Conservation (phyloP, 345 rosid species). For the Pistacia integerrima region DNA sequence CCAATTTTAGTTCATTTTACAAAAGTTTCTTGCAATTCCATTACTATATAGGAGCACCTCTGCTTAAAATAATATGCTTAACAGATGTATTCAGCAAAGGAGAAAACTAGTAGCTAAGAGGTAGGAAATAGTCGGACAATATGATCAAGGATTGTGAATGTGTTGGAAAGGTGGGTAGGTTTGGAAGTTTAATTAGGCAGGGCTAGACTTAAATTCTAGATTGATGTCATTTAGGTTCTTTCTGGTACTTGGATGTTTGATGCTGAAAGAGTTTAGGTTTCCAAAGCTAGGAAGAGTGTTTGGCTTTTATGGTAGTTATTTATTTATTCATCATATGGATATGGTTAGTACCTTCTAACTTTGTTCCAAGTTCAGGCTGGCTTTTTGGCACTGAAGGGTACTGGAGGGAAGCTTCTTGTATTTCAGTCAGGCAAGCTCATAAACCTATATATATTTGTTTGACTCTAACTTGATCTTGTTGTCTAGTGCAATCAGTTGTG, state of each 20-base stretch:
- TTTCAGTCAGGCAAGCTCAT: slow-evolving; percentile 81
- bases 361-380: slow-evolving; percentile 58
- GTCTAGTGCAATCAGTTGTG: not conserved
- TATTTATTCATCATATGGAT: not conserved
- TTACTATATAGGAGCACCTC: not conserved
- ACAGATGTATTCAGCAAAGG: not conserved
- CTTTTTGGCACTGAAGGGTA: slow-evolving; percentile 83
- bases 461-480: not conserved
- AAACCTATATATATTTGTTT: not conserved
- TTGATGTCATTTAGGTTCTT: not conserved
- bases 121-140: not conserved
- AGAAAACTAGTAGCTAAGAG: not conserved
- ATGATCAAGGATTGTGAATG: not conserved
- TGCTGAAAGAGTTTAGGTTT: not conserved
- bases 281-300: not conserved
- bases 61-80: not conserved
- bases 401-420: slow-evolving; percentile 88
- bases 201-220: not conserved
- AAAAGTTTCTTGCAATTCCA: not conserved
- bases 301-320: not conserved
- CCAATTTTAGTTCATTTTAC: not conserved
- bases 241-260: not conserved
- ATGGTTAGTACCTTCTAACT: slow-evolving; percentile 4
- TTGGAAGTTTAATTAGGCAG: not conserved
- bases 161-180: not conserved